Conservation (phyloP, 495 filamentous ascomycete species). For the Choiromyces venosus region DNA sequence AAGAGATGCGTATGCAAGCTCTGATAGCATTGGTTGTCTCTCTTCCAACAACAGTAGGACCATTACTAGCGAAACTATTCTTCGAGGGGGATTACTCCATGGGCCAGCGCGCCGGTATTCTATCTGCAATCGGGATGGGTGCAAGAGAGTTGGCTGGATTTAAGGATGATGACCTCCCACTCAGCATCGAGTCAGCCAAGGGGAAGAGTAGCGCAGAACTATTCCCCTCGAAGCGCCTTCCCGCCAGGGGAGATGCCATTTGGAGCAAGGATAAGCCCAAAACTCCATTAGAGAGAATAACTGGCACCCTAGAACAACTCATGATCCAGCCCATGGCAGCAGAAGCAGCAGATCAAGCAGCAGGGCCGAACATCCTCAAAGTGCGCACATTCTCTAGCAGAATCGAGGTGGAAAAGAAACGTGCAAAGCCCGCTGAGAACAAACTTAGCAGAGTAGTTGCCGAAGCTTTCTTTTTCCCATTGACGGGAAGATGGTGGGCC, state of each 20-base stretch:
- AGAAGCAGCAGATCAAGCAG: conserved; percentile 60
- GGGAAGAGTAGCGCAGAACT: conserved; percentile 45
- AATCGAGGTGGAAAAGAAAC: conserved; percentile 62
- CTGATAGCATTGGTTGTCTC: conserved; percentile 79
- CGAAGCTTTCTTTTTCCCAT: conserved; percentile 74
- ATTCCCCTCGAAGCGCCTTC: conserved; percentile 71
- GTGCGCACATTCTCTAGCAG: conserved; percentile 71
- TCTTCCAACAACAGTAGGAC: conserved; percentile 69
- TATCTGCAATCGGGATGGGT: conserved; percentile 73
- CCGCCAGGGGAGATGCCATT: conserved; percentile 53
- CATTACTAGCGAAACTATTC: conserved; percentile 76
- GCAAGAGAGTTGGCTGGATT: conserved; percentile 85
- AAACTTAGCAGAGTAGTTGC: conserved; percentile 67
- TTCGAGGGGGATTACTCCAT: conserved; percentile 90
- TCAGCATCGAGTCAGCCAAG: conserved; percentile 42
- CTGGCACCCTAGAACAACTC: conserved; percentile 52
- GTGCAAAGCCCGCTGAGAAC: conserved; percentile 64
- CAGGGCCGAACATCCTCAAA: conserved; percentile 79
- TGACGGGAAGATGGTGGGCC: conserved; percentile 57
- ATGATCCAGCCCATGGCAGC: conserved; percentile 76
- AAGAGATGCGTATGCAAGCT: conserved; percentile 68
- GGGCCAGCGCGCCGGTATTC: conserved; percentile 70
- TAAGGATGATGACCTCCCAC: conserved; percentile 56
- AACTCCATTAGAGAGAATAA: conserved; percentile 29
- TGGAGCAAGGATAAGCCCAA: conserved; percentile 41